Base-by-base conservation (phyloP, 345 rosid genomes). In the Clarkia xantiana region DNA sequence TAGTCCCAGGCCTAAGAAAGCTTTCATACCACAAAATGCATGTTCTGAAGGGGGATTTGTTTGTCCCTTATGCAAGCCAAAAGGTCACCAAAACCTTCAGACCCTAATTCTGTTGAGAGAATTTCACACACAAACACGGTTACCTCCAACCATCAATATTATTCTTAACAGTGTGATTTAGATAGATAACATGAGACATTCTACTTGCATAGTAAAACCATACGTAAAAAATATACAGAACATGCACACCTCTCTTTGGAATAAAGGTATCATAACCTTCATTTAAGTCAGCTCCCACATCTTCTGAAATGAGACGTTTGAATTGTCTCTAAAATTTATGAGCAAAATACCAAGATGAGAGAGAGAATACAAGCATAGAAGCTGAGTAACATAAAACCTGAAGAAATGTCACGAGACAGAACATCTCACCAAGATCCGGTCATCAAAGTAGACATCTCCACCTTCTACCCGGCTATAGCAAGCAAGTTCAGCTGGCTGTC, bases 11-110 rank as follows among this genome's bases (percentile, higher is more conserved):
- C 40, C 19, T 52, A 50, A 38, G 56, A 10, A 47, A 43, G 58
- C 23, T 44, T 57, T 38, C 75, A 41, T 78, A 91, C 99, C 90
- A 91, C 96, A 71, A 91, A 86, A 76, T 86, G 96, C 76, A 91
- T 87, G 72, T 87, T 91, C 16, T 87, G 83, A 59, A 87, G 77
- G 5, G 84, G 74, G 59, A 86, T 78, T 19, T 69, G 78, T 71
- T 82, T 84, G 70, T 79, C 81, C 64, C 98, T 76, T 52, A 86
- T 70, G 70, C 96, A 76, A 47, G 69, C 80, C 56, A 91, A 93
- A 60, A 86, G 81, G 63, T 81, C 78, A 10, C 96, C 95, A 59
- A 84, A 91, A 17, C 96, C 96, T 48, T 81, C 68, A 40, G 96
- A 86, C 47, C 95, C 98, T 68, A 84, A 60, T 6, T 86, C 96